These are phyloP conservation scores for Vicia villosa DNA, from an alignment of 306 rosid species.

Conservation along the genomic window DNA sequence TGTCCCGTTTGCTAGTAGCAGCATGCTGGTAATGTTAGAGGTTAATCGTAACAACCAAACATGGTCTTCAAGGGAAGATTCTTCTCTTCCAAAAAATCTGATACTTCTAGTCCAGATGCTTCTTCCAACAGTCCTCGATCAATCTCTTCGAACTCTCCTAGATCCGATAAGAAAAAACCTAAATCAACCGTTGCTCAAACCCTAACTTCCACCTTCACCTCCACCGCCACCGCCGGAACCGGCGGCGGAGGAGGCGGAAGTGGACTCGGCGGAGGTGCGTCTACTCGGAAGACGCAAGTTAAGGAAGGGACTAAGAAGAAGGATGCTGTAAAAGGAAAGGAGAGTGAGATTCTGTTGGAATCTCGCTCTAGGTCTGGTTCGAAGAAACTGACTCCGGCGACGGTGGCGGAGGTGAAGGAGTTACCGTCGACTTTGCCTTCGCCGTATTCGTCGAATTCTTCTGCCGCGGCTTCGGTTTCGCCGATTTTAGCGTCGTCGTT, in stretches of 20 bases:
- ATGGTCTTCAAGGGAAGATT: constrained; percentile 98
- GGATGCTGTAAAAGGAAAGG: constrained; percentile 54
- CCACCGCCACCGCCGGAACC: neutral
- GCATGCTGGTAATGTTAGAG: constrained; percentile 46
- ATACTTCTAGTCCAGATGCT: constrained; percentile 82
- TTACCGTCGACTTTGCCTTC: constrained; percentile 35
- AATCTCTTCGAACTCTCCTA: constrained; percentile 77
- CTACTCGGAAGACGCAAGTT: constrained; percentile 42
- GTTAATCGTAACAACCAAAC: neutral
- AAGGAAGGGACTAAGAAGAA: constrained; percentile 61
- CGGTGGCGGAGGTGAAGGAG: constrained; percentile 48
- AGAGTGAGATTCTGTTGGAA: constrained; percentile 33
- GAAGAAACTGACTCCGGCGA: constrained; percentile 43
- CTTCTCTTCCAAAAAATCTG: constrained; percentile 90
- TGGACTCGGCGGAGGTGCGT: neutral
- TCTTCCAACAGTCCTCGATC: constrained; percentile 74
- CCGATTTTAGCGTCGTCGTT: constrained; percentile 94
- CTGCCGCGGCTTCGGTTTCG: constrained; percentile 57
- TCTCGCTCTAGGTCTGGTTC: constrained; percentile 32
- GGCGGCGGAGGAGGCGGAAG: neutral
- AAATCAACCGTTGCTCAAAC: constrained; percentile 59
- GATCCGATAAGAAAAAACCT: constrained; percentile 89
- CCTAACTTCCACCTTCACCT: constrained; percentile 4
- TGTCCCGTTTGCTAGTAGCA: constrained; percentile 44
- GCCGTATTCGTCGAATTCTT: neutral